Evolutionary conservation across 1,139 yeast species (phyloP).

Genomic region (Geotrichum klebahnii): DNA sequence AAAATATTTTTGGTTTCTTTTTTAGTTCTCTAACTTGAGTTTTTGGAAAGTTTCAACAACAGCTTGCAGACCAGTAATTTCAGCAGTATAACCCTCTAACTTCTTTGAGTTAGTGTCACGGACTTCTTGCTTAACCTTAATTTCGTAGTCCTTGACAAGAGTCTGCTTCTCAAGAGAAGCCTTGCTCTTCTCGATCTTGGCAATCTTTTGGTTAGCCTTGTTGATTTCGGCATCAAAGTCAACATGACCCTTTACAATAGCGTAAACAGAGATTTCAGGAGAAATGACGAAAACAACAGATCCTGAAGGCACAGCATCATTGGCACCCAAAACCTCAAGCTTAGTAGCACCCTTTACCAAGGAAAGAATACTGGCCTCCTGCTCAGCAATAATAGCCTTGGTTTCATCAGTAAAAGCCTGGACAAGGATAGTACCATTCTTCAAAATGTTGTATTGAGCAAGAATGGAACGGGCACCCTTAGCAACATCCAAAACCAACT

Average conservation of each 20-base stretch:
- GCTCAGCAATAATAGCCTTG: conserved; percentile 55
- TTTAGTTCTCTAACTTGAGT: conserved; percentile 33
- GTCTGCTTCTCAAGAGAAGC: conserved; percentile 57
- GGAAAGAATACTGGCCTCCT: conserved; percentile 79
- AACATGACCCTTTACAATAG: conserved; percentile 89
- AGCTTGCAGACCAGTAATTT: conserved; percentile 63
- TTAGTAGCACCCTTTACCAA: conserved; percentile 85
- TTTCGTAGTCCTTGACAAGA: conserved; percentile 72
- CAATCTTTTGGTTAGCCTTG: conserved; percentile 75
- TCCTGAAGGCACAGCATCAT: conserved; percentile 71
- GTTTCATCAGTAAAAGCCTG: conserved; percentile 56
- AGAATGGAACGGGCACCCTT: conserved; percentile 89
- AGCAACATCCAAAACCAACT: conserved; percentile 77
- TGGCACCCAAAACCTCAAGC: conserved; percentile 52
- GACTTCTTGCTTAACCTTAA: conserved; percentile 78
- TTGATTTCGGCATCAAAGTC: conserved; percentile 86
- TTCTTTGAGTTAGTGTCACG: conserved; percentile 69
- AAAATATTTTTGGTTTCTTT: too few relatives aligned
- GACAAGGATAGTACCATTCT: conserved; percentile 80
- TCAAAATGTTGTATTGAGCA: conserved; percentile 81
- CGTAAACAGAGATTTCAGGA: conserved; percentile 79
- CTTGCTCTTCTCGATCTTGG: conserved; percentile 49
- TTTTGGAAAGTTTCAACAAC: conserved; percentile 43
- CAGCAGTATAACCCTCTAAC: conserved; percentile 71
- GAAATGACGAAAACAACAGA: conserved; percentile 81